Evolutionary conservation across 2,329 filamentous ascomycete species (phyloP).

Genomic region (Raffaelea deltoideospora): DNA sequence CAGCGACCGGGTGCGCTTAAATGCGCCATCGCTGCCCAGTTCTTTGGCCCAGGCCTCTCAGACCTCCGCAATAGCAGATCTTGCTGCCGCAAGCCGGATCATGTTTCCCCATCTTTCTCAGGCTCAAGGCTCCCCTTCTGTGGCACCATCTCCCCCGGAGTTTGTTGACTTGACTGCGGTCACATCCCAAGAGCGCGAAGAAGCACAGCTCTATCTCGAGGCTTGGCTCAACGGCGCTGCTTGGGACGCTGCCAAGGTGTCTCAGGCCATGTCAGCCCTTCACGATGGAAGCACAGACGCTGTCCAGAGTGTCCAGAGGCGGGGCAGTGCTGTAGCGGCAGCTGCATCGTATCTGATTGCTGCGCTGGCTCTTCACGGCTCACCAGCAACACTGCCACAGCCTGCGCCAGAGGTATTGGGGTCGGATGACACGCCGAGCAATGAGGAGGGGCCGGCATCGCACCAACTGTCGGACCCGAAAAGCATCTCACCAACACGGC

Average conservation of each 20-base stretch:
- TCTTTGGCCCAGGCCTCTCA: neutral
- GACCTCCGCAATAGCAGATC: constrained; percentile 9
- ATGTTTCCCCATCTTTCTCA: constrained; percentile 2
- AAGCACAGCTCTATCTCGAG: constrained; percentile 3
- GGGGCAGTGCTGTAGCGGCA: constrained; percentile 3
- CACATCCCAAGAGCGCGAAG: constrained; percentile 9
- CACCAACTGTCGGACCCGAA: neutral
- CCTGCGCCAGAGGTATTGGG: too few species aligned
- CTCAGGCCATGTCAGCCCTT: constrained; percentile 1
- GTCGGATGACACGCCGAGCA: too few species aligned
- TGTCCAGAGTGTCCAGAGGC: constrained; percentile 1
- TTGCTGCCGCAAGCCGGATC: constrained; percentile 7
- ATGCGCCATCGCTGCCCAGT: neutral
- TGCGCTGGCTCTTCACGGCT: neutral
- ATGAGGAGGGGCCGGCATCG: neutral
- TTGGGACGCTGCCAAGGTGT: constrained; percentile 6
- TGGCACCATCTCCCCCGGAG: neutral
- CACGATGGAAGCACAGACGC: neutral
- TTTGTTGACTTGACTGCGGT: constrained; percentile 2
- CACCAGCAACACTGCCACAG: too few species aligned
- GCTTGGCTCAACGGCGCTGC: constrained; percentile 4
- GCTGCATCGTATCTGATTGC: constrained; percentile 4
- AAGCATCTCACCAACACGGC: neutral
- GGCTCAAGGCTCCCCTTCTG: neutral
- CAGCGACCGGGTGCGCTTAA: constrained; percentile 29